Evolutionary conservation across 768 basidiomycete genomes (phyloP).

Genomic region (Udeniomyces megalosporus): DNA sequence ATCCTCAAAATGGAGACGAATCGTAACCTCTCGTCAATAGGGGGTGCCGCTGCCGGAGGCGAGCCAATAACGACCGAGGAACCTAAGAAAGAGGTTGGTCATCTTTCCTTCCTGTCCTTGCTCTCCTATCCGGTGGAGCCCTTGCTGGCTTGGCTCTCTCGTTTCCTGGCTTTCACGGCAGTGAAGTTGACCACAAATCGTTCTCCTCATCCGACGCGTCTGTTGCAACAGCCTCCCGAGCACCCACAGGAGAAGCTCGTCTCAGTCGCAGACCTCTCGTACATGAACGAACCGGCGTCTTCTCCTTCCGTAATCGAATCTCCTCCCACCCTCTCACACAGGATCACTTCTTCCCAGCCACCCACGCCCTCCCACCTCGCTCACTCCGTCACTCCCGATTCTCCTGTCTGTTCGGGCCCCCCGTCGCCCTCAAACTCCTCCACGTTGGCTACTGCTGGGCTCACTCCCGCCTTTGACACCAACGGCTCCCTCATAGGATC

Average conservation of each 20-base stretch:
- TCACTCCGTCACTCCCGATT: slow-evolving; percentile 14
- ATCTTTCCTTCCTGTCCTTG: too few species aligned
- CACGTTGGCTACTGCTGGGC: not conserved
- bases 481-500: slow-evolving; percentile 13
- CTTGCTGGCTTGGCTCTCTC: not conserved
- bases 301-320: not conserved
- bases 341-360: slow-evolving; percentile 1
- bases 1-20: too few species aligned
- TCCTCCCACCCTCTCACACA: slow-evolving; percentile 7
- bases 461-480: slow-evolving; percentile 13
- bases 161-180: not conserved
- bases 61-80: too few species aligned
- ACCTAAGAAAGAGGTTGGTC: too few species aligned
- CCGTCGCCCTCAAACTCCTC: slow-evolving; percentile 2
- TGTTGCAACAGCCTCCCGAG: not conserved
- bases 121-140: too few species aligned
- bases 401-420: slow-evolving; percentile 15
- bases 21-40: too few species aligned
- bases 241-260: slow-evolving; percentile 11
- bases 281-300: slow-evolving; percentile 16
- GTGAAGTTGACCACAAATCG: too few species aligned
- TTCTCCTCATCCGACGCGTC: not conserved
- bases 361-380: not conserved
- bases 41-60: too few species aligned
- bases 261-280: slow-evolving; percentile 18